Evolutionary conservation across 305 asterid species (phyloP).

Genomic region (Petunia hybrid): DNA sequence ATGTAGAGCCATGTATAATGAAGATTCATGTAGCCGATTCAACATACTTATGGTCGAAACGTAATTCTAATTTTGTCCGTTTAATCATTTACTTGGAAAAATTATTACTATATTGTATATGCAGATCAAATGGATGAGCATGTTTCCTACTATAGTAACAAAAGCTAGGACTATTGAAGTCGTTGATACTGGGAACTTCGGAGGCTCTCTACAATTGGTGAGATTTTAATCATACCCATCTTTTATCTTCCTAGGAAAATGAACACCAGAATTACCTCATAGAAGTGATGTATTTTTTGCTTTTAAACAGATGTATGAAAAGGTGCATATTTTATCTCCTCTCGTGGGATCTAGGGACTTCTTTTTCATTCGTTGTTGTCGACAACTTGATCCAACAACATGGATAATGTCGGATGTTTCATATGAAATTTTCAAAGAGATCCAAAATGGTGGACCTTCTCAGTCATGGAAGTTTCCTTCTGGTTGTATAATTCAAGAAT

Average conservation of each 20-base stretch:
- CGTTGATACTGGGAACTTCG: slow-evolving; percentile 51
- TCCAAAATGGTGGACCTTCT: slow-evolving; percentile 49
- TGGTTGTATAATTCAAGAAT: slow-evolving; percentile 71
- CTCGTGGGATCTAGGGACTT: slow-evolving; percentile 78
- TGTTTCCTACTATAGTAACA: slow-evolving; percentile 63
- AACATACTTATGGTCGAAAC: too few relatives aligned
- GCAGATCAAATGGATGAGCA: slow-evolving; percentile 69
- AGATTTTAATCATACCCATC: background rate
- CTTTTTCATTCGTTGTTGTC: slow-evolving; percentile 61
- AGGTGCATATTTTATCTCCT: slow-evolving; percentile 70
- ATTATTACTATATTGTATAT: slow-evolving; percentile 26
- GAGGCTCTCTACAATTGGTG: slow-evolving; percentile 68
- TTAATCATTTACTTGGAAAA: background rate
- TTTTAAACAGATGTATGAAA: slow-evolving; percentile 62
- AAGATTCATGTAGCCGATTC: background rate
- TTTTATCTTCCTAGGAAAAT: background rate
- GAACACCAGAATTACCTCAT: background rate
- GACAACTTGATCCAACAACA: slow-evolving; percentile 53
- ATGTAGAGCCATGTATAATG: background rate
- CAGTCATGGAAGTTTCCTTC: slow-evolving; percentile 74
- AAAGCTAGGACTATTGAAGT: slow-evolving; percentile 57
- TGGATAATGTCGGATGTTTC: slow-evolving; percentile 75
- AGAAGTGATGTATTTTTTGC: background rate
- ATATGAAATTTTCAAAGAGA: slow-evolving; percentile 50
- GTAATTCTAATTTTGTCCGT: background rate